Percentiles rank a stretch among this genome's conserved stretches.
Evolutionary conservation across 257 asterid genomes (phyloP).

Genomic region (Buddleja alternifolia): DNA sequence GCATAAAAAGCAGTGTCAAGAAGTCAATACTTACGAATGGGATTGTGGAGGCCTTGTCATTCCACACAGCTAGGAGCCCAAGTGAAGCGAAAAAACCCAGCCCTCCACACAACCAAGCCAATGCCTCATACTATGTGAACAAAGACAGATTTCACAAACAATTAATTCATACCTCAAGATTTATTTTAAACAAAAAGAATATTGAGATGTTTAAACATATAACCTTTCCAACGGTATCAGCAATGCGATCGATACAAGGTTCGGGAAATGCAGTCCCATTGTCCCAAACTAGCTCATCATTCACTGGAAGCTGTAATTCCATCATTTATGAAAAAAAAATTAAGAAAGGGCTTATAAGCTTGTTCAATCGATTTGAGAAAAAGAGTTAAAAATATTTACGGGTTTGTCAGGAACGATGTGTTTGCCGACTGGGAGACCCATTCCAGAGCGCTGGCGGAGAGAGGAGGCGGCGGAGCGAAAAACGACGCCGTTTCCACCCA

Average conservation of each 20-base stretch:
- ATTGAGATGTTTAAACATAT: not conserved
- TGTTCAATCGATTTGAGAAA: not conserved
- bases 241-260: conserved; percentile 93
- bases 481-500: conserved; percentile 83
- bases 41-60: conserved; percentile 86
- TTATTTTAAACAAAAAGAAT: not conserved
- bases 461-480: conserved; percentile 74
- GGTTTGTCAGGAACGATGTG: conserved; percentile 92
- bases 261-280: conserved; percentile 91
- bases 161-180: conserved; percentile 5
- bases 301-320: conserved; percentile 61
- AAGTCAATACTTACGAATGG: conserved; percentile 73
- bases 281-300: conserved; percentile 91
- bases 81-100: conserved; percentile 70
- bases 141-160: conserved; percentile 19
- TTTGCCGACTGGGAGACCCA: conserved; percentile 96
- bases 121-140: conserved; percentile 73
- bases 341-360: not conserved
- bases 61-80: conserved; percentile 85
- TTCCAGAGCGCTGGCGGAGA: conserved; percentile 85
- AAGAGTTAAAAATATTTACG: conserved; percentile 30
- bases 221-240: conserved; percentile 94
- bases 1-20: not conserved
- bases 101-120: conserved; percentile 90
- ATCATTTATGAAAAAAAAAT: not conserved